Conservation (phyloP, 2,329 filamentous ascomycete genomes). For the Clathrospora elynae region DNA sequence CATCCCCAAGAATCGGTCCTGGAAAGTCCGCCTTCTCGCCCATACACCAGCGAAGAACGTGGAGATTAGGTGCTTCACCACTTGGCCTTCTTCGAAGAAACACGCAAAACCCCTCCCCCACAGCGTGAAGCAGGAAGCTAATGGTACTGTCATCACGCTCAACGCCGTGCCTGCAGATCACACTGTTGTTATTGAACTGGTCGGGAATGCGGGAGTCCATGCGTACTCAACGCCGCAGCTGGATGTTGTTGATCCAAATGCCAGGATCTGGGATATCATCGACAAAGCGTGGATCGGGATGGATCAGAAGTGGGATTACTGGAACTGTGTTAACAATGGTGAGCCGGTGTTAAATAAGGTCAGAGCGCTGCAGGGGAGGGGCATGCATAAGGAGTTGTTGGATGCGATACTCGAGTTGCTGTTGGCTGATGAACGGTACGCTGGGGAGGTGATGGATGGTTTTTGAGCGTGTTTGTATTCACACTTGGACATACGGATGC, state of each 20-base stretch:
- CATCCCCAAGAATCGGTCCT: constrained; percentile 38
- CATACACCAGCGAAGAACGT: constrained; percentile 22
- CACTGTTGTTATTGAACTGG: constrained; percentile 37
- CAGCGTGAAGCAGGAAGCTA: constrained; percentile 22
- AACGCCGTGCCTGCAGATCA: constrained; percentile 28
- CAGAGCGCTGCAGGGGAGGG: constrained; percentile 35
- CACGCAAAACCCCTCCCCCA: constrained; percentile 30
- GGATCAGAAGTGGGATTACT: constrained; percentile 43
- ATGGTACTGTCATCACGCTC: constrained; percentile 37
- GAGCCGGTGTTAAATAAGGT: constrained; percentile 40
- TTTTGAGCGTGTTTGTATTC: not conserved
- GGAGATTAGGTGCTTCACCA: constrained; percentile 36
- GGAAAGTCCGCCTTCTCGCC: constrained; percentile 42
- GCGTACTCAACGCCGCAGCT: constrained; percentile 31
- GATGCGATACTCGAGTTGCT: constrained; percentile 45
- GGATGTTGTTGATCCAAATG: constrained; percentile 40
- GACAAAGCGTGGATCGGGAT: constrained; percentile 37
- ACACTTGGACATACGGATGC: too few relatives aligned
- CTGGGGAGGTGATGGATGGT: constrained; percentile 13
- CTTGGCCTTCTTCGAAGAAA: constrained; percentile 27
- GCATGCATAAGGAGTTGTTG: constrained; percentile 33
- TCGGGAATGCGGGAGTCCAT: too few relatives aligned
- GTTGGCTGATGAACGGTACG: constrained; percentile 43
- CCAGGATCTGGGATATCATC: constrained; percentile 36
- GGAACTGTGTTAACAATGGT: constrained; percentile 34